Evolutionary conservation across 2,329 filamentous ascomycete species (phyloP).

Genomic region (Epichloe sibirici): DNA sequence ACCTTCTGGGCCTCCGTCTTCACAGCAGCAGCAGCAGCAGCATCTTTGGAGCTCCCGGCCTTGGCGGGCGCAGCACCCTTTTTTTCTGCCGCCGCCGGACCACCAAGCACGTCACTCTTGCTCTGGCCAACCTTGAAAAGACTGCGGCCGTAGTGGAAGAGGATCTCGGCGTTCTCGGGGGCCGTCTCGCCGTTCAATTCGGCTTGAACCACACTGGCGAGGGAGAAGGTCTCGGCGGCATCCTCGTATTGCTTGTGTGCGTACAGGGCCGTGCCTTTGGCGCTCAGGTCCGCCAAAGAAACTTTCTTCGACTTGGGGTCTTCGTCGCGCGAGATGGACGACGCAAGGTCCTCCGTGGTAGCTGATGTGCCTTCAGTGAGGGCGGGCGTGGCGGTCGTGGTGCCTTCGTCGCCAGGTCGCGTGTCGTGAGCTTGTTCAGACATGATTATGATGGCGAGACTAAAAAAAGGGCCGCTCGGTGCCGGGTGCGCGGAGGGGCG

Average conservation of each 20-base stretch:
- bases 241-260: slow-evolving; percentile 78
- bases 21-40: slow-evolving; percentile 22
- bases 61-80: slow-evolving; percentile 23
- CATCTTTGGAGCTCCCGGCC: slow-evolving; percentile 20
- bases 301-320: slow-evolving; percentile 43
- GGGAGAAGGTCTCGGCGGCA: slow-evolving; percentile 77
- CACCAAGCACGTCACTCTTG: slow-evolving; percentile 89
- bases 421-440: slow-evolving; percentile 11
- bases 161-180: slow-evolving; percentile 80
- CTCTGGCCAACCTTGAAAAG: slow-evolving; percentile 88
- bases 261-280: slow-evolving; percentile 74
- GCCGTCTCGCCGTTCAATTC: slow-evolving; percentile 86
- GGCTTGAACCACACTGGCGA: slow-evolving; percentile 80
- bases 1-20: slow-evolving; percentile 29
- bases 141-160: slow-evolving; percentile 88
- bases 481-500: not conserved
- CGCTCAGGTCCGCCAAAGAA: slow-evolving; percentile 64
- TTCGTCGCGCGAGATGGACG: slow-evolving; percentile 24
- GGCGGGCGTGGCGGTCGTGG: not conserved
- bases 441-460: slow-evolving; percentile 8
- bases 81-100: slow-evolving; percentile 52
- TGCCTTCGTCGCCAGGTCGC: slow-evolving; percentile 10
- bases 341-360: slow-evolving; percentile 10
- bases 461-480: not conserved
- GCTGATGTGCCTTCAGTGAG: slow-evolving; percentile 7